Percentiles rank a stretch among this genome's conserved stretches.
phyloP scores from a whole-genome alignment of 768 basidiomycete species.

The Kwoniella sp. region DNA sequence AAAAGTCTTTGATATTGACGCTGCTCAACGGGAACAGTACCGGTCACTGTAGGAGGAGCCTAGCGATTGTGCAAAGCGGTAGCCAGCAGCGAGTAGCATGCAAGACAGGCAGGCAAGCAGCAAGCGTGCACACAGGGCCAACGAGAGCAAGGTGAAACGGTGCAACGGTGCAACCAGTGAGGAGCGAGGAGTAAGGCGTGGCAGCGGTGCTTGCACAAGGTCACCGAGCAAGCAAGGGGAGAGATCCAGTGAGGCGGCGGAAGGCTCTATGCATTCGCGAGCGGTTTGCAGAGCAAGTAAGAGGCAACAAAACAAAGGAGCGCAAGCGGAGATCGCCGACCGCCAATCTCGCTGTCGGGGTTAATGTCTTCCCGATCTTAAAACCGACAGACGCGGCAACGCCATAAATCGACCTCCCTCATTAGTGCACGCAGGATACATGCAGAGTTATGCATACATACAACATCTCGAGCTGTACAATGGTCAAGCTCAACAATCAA shows the following conservation, averaged over 20 bases:
- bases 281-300: not conserved
- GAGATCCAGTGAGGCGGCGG: too few species aligned
- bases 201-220: not conserved
- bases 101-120: not conserved
- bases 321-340: constrained; percentile 11
- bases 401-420: not conserved
- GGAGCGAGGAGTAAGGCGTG: not conserved
- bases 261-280: too few species aligned
- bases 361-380: not conserved
- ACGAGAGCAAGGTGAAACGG: too few species aligned
- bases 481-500: too few species aligned
- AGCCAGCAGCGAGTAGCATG: not conserved
- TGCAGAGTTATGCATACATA: constrained; percentile 2
- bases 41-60: too few species aligned
- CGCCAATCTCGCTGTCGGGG: not conserved
- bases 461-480: constrained; percentile 9
- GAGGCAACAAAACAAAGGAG: not conserved
- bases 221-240: too few species aligned
- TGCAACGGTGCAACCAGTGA: too few species aligned
- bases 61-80: too few species aligned
- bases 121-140: not conserved
- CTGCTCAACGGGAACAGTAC: too few species aligned
- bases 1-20: not conserved
- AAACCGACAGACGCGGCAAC: constrained; percentile 8
- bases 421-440: not conserved